Evolutionary conservation across 2,329 filamentous ascomycete species (phyloP), one percentile per base, ranked within the genome.

Genomic region (Apiospora saccharicola): DNA sequence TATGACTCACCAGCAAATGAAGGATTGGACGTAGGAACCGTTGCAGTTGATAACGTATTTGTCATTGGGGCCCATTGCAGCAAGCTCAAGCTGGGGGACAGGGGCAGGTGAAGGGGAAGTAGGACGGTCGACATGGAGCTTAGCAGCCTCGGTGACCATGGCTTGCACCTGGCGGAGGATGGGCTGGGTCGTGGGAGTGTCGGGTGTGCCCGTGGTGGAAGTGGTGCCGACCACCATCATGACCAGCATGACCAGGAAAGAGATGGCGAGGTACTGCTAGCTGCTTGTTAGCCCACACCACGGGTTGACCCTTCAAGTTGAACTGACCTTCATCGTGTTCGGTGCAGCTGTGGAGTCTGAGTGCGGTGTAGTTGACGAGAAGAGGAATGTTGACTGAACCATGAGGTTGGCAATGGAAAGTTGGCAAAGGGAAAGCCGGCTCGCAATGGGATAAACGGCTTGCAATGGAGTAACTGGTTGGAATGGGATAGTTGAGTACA

Each of bases 1-100:
- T 4, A 5, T 30, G 5, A 51, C 68, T 43, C 16, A 71, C 70
- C 70, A 71, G 67, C 70, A 71, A 19, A 46, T 30, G 67, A 30
- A 71, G 16, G 70, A 57, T 41, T 57, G 34, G 22, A 69, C 37
- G n/a, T 46, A 69, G 22, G 51, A 49, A 30, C 37, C 37, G 12
- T 44, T 16, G 37, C 70, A 71, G 6, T 69, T 34, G 24, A 71
- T 30, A 14, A 71, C 44, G 37, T 67, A 71, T 12, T 49, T 46
- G 47, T 71, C 67, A 0, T 47, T 30, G 34, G 46, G 41, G 22
- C 70, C 70, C 30, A n/a, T 22, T 24, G 47, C 24, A 13, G 41
- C 41, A 26, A 30, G 24, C 3, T 26, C n/a, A n/a, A 30, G 26
- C 26, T 30, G 26, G 41, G 34, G 24, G 26, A 30, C 14, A 5